phyloP scores from a whole-genome alignment of 2,329 filamentous ascomycete genomes.

The Aspergillaceae sp. region DNA sequence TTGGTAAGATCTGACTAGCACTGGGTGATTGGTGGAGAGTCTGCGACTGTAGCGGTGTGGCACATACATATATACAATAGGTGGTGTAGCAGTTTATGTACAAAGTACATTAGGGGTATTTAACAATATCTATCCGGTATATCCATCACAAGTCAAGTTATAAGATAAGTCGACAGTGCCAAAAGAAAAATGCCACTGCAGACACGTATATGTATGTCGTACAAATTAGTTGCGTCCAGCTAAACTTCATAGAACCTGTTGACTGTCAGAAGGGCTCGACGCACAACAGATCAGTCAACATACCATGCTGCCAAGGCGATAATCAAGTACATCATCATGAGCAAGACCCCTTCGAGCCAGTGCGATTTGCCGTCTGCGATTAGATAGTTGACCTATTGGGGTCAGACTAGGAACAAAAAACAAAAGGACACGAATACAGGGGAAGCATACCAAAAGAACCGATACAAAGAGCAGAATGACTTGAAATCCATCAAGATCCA shows the following conservation, averaged over 20 bases:
- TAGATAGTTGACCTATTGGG: conserved; percentile 49
- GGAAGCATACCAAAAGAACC: conserved; percentile 33
- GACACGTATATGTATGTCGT: too few species aligned
- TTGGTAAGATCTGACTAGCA: too few species aligned
- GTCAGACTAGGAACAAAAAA: conserved; percentile 3
- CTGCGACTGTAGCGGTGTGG: too few species aligned
- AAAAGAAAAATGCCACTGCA: too few species aligned
- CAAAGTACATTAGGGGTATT: too few species aligned
- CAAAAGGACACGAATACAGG: background rate
- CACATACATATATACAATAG: too few species aligned
- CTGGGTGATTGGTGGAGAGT: too few species aligned
- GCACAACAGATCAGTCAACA: conserved; percentile 3
- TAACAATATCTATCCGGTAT: too few species aligned
- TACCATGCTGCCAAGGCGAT: conserved; percentile 54
- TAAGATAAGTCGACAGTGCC: too few species aligned
- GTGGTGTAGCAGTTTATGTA: too few species aligned
- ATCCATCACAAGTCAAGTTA: too few species aligned
- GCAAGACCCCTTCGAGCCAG: conserved; percentile 53
- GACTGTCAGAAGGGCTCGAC: conserved; percentile 1
- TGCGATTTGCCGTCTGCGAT: conserved; percentile 53
- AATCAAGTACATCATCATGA: conserved; percentile 54
- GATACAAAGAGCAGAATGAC: conserved; percentile 56
- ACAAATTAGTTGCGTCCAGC: too few species aligned
- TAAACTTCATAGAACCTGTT: conserved; percentile 8
- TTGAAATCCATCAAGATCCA: conserved; percentile 84